Evolutionary conservation across 768 basidiomycete species (phyloP).

Genomic region (Tulasnella sp.): DNA sequence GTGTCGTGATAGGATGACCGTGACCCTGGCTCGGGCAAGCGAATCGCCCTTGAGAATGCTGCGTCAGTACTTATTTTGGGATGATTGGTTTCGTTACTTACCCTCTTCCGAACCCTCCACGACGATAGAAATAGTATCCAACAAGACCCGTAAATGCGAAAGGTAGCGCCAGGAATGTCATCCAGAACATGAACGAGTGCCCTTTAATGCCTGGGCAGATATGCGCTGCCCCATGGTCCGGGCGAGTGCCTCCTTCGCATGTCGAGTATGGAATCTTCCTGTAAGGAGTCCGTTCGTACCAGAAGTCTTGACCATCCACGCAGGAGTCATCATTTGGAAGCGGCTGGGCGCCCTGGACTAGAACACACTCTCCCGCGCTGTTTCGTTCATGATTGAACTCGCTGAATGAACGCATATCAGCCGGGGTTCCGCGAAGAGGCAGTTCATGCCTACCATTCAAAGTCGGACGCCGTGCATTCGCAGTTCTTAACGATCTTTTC

Average conservation of each 20-base stretch:
- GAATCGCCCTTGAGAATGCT: slow-evolving; percentile 54
- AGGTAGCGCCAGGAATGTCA: slow-evolving; percentile 64
- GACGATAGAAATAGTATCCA: slow-evolving; percentile 74
- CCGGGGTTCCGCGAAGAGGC: background rate
- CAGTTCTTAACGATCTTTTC: slow-evolving; percentile 61
- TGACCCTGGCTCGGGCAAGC: slow-evolving; percentile 54
- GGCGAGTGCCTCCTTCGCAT: slow-evolving; percentile 73
- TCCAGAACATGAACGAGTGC: slow-evolving; percentile 78
- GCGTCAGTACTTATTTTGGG: slow-evolving; percentile 11
- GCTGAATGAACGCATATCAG: slow-evolving; percentile 36
- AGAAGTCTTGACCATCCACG: slow-evolving; percentile 50
- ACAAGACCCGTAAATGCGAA: slow-evolving; percentile 67
- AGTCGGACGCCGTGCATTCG: slow-evolving; percentile 63
- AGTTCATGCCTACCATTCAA: slow-evolving; percentile 71
- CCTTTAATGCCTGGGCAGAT: slow-evolving; percentile 72
- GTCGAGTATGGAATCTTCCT: slow-evolving; percentile 84
- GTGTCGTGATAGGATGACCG: slow-evolving; percentile 36
- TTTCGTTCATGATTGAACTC: slow-evolving; percentile 88
- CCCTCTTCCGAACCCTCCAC: slow-evolving; percentile 68
- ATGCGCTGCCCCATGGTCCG: slow-evolving; percentile 67
- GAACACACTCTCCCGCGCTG: slow-evolving; percentile 61
- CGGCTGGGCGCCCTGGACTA: slow-evolving; percentile 60
- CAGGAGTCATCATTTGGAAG: slow-evolving; percentile 58
- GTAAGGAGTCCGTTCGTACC: slow-evolving; percentile 92
- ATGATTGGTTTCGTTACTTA: slow-evolving; percentile 33